Base-by-base conservation (phyloP, 2,329 filamentous ascomycete species). In the Penicillium oxalicum region DNA sequence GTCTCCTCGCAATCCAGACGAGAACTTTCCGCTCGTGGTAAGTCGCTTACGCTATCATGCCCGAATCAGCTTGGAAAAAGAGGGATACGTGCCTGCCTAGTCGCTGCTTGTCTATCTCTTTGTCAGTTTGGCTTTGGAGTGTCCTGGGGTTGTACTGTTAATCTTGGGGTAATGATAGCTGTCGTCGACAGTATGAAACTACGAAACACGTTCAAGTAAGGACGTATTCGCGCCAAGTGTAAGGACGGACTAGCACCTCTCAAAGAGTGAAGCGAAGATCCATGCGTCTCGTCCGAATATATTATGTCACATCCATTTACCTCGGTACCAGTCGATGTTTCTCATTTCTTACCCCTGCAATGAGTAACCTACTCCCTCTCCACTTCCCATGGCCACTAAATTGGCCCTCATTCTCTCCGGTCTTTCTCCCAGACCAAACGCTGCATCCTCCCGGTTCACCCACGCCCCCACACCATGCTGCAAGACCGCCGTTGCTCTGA, bases 391-490 rank as follows among this genome's bases (percentile, higher is more conserved):
- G 4, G 67, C 69, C 47, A 74, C 61, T 48, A 74, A 49, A 56
- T 70, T 71, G 34, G 63, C 64, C 53, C 72, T 62, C 72, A 75
- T 74, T 50, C 50, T 66, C 60, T 74, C 72, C 2, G 72, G 59
- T 47, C 70, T 59, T 50, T 63, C 61, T 12, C 64, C 65, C 40
- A 70, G 52, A 4, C 61, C 61, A 57, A 73, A 72, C 33, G 60
- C 62, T 12, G 71, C 69, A 61, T 72, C 69, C 4, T 71, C 68
- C 12, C 66, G 58, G 40, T 67, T 61, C 42, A 74, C 68, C 71
- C 71, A 74, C 27, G 67, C 60, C 0, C 72, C 71, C 47, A 75
- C 70, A 0, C 68, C 71, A 62, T 75, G 72, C 60, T 75, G 72
- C 61, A 74, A 53, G 5, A 74, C 72, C 28, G 69, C 70, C 44